phyloP scores from a whole-genome alignment of 148 eudicot species.

The Cornus kousa region DNA sequence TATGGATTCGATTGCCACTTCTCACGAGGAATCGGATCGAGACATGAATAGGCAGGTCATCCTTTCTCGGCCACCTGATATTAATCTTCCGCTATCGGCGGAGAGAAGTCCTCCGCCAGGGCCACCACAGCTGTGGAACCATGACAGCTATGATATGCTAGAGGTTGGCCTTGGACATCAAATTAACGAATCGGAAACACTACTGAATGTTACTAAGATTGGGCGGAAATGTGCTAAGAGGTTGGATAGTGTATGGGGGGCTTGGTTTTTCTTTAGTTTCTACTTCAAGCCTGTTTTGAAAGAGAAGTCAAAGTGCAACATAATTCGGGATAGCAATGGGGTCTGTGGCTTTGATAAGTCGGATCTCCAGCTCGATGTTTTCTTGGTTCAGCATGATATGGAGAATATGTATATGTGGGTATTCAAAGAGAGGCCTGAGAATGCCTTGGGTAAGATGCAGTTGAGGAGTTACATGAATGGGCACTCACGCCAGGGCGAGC shows the following conservation, averaged over 20 bases:
- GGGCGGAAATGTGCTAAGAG: slow-evolving; percentile 71
- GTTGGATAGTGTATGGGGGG: slow-evolving; percentile 81
- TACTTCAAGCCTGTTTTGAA: slow-evolving; percentile 72
- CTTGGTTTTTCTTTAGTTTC: slow-evolving; percentile 88
- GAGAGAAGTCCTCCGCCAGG: slow-evolving; percentile 74
- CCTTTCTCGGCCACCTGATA: slow-evolving; percentile 68
- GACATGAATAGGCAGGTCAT: slow-evolving; percentile 51
- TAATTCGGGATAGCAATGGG: slow-evolving; percentile 54
- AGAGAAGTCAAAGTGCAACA: slow-evolving; percentile 54
- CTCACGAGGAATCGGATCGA: slow-evolving; percentile 60
- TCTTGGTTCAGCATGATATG: slow-evolving; percentile 88
- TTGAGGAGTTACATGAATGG: slow-evolving; percentile 89
- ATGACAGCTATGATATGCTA: slow-evolving; percentile 55
- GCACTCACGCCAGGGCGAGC: slow-evolving; percentile 75
- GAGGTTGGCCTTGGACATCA: slow-evolving; percentile 72
- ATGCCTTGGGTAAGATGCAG: slow-evolving; percentile 88
- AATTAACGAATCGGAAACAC: slow-evolving; percentile 50
- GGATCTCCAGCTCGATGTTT: slow-evolving; percentile 68
- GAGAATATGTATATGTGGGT: slow-evolving; percentile 96
- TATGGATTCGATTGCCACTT: slow-evolving; percentile 63
- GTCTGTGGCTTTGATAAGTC: slow-evolving; percentile 69
- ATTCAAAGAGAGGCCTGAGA: slow-evolving; percentile 68
- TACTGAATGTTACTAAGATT: slow-evolving; percentile 44
- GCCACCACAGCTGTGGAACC: slow-evolving; percentile 52
- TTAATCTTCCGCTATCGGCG: slow-evolving; percentile 62